A percentile compares a stretch with the other conserved stretches of the same genome.
phyloP scores from a whole-genome alignment of 163 green algal species.

The Chloromonas sp. region DNA sequence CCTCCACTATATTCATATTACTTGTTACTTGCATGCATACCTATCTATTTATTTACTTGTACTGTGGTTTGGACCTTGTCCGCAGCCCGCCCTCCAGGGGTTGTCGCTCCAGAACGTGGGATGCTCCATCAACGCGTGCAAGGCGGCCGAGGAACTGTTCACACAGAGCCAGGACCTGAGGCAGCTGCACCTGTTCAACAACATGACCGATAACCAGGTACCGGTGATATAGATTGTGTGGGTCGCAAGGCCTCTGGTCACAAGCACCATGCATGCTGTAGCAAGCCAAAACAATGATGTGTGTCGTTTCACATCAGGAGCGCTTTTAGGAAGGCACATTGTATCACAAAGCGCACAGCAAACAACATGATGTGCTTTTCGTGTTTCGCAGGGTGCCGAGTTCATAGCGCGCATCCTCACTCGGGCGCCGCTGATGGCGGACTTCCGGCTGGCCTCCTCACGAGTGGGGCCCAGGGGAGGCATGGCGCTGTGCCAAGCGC shows the following conservation, averaged over 20 bases:
- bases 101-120: conserved; percentile 93
- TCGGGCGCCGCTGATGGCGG: conserved; percentile 49
- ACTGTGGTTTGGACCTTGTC: neutral
- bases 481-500: conserved; percentile 40
- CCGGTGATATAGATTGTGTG: too few species aligned
- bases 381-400: conserved; percentile 1
- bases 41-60: too few species aligned
- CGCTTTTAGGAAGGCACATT: too few species aligned
- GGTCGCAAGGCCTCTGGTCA: too few species aligned
- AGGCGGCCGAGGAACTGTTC: conserved; percentile 79
- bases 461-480: conserved; percentile 78
- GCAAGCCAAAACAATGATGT: too few species aligned
- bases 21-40: too few species aligned
- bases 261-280: too few species aligned
- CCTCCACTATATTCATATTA: too few species aligned
- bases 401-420: conserved; percentile 59
- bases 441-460: conserved; percentile 85
- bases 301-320: too few species aligned
- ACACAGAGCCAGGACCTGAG: conserved; percentile 14
- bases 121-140: conserved; percentile 81
- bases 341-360: too few species aligned
- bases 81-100: conserved; percentile 61
- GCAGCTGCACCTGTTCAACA: conserved; percentile 91
- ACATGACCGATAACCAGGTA: conserved; percentile 88
- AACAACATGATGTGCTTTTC: too few species aligned